Evolutionary conservation across 495 filamentous ascomycete genomes (phyloP).

Genomic region (Podospora pseudopauciseta): DNA sequence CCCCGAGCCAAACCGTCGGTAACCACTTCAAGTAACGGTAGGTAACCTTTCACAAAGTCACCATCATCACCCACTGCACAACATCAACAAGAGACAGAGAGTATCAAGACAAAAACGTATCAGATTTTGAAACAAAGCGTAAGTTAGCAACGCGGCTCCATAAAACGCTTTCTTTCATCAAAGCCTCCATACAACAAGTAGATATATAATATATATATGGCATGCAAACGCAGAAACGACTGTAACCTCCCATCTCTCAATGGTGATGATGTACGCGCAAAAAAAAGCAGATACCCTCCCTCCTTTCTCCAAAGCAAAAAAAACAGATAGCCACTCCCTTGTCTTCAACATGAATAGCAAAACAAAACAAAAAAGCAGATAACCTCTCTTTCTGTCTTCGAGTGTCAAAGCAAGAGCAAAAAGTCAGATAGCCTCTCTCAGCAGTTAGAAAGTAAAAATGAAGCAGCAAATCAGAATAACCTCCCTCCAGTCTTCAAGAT

Average conservation of each 20-base stretch:
- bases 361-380: background rate
- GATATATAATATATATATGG: background rate
- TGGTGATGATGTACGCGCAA: background rate
- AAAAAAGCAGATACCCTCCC: constrained; percentile 3
- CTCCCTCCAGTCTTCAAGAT: too few relatives aligned
- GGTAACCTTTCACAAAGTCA: background rate
- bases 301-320: background rate
- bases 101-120: background rate
- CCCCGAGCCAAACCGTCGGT: background rate
- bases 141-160: background rate
- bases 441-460: too few relatives aligned
- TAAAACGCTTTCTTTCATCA: background rate
- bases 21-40: background rate
- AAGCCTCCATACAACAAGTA: background rate
- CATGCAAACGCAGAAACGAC: background rate
- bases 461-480: too few relatives aligned
- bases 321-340: background rate
- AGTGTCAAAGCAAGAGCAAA: too few relatives aligned
- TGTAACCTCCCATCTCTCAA: background rate
- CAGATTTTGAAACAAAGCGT: background rate
- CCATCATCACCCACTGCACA: background rate
- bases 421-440: too few relatives aligned
- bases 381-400: constrained; percentile 4
- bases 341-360: background rate
- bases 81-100: background rate